Evolutionary conservation across 257 asterid genomes (phyloP).

Genomic region (Linderniella brevidens): DNA sequence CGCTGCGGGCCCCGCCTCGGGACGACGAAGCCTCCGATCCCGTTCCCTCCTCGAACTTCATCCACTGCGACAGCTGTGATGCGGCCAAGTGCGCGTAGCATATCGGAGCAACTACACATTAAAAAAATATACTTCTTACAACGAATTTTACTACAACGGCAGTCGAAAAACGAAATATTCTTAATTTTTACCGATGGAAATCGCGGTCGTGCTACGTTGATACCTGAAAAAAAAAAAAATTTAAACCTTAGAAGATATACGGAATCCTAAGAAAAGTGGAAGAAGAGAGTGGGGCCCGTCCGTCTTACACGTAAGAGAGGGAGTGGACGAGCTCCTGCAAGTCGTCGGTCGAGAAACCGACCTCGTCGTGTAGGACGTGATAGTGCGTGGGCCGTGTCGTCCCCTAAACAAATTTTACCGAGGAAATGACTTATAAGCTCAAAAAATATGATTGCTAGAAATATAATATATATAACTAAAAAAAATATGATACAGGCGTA

Average conservation of each 20-base stretch:
- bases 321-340: conserved; percentile 84
- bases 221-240: conserved; percentile 32
- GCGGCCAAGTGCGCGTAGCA: conserved; percentile 95
- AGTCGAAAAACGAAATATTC: neutral
- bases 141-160: neutral
- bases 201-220: conserved; percentile 91
- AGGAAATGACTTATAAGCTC: neutral
- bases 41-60: conserved; percentile 75
- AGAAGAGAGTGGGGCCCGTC: neutral
- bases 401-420: conserved; percentile 25
- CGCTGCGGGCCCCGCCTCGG: conserved; percentile 41
- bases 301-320: conserved; percentile 76
- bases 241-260: neutral
- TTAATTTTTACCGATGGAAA: conserved; percentile 53
- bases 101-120: conserved; percentile 66
- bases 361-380: conserved; percentile 61
- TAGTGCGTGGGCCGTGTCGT: conserved; percentile 87
- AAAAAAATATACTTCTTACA: neutral
- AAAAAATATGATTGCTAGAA: neutral
- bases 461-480: too few relatives aligned
- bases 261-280: neutral
- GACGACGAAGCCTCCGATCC: conserved; percentile 66
- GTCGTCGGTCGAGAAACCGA: conserved; percentile 74
- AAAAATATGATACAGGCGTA: too few relatives aligned
- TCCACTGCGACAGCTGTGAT: conserved; percentile 79